A percentile compares a stretch with the other conserved stretches of the same genome.
These are phyloP conservation scores for Metschnikowia santaceciliae DNA, from an alignment of 805 yeast genomes.

Conservation along the genomic window DNA sequence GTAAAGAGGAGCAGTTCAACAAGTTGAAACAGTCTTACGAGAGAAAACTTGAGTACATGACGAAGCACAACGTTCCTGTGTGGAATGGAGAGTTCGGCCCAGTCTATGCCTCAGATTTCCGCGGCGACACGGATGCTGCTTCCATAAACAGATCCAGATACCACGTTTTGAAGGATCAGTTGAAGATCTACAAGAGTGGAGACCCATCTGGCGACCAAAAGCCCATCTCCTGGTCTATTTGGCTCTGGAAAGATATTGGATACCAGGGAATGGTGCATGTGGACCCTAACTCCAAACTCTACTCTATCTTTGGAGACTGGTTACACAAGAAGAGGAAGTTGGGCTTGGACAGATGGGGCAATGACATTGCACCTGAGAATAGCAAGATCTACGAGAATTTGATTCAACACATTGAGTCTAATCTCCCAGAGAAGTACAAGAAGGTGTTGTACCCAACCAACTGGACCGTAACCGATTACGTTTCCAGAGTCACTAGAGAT, in stretches of 20 bases:
- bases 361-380: conserved; percentile 39
- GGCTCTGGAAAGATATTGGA: conserved; percentile 53
- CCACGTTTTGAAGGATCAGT: conserved; percentile 43
- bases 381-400: conserved; percentile 35
- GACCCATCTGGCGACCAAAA: conserved; percentile 46
- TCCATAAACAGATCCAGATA: conserved; percentile 38
- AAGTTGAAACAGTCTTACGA: conserved; percentile 37
- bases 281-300: conserved; percentile 42
- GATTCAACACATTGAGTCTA: conserved; percentile 33
- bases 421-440: conserved; percentile 40
- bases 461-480: conserved; percentile 37
- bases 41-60: conserved; percentile 43
- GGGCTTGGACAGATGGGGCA: conserved; percentile 51
- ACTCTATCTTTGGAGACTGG: conserved; percentile 39
- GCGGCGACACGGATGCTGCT: conserved; percentile 40
- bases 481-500: conserved; percentile 40
- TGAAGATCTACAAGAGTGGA: conserved; percentile 40
- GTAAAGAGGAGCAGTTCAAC: conserved; percentile 31
- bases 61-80: conserved; percentile 40
- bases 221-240: conserved; percentile 49
- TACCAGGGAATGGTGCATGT: conserved; percentile 49
- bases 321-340: conserved; percentile 40
- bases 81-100: conserved; percentile 57
- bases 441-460: conserved; percentile 38
- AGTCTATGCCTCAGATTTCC: conserved; percentile 40